Evolutionary conservation across 1,284 basidiomycete genomes (phyloP), one percentile per base, ranked within the genome.

Genomic region (Bjerkandera adusta): DNA sequence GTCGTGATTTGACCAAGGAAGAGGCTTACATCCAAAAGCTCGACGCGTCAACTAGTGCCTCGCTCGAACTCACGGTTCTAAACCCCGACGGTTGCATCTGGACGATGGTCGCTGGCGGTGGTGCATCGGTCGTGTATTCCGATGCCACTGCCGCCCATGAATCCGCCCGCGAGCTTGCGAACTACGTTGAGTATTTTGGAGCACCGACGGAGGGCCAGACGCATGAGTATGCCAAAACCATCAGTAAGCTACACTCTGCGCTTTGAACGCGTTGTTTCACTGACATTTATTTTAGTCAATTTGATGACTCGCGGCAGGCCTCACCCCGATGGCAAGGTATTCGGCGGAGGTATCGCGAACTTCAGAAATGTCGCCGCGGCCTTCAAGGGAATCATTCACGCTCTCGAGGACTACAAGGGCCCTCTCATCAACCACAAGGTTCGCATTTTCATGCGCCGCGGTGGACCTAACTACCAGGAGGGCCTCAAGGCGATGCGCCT

Each of bases 311-410:
- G 96, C 51, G 92, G 92, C 43, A 73, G 76, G 37, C 87, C 91
- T 45, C 76, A 85, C 62, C 76, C 85, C 37, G 77, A 94, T 43
- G 96, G 96, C 75, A 99, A 99, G 76, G 84, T 99, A 64, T 89
- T 99, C 57, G 97, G 96, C 70, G 97, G 97, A 76, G 96, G 96
- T 75, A 97, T 98, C 57, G 96, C 96, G 75, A 99, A 99, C 85
- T 99, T 99, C 75, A 98, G 95, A 67, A 98, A 99, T 68, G 95
- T 99, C 59, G 96, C 96, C 33, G 89, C 96, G 13, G 98, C 96
- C 54, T 99, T 99, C 88, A 98, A 98, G 81, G 96, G 96, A 58
- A 99, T 98, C 78, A 98, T 99, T 68, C 91, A 86, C 51, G 96
- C 96, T 16, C 79, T 99, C 60, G 91, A 97, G 77, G 89, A 94